phyloP scores from a whole-genome alignment of 352 stramenopile genomes.

The Achlya hypogyna region DNA sequence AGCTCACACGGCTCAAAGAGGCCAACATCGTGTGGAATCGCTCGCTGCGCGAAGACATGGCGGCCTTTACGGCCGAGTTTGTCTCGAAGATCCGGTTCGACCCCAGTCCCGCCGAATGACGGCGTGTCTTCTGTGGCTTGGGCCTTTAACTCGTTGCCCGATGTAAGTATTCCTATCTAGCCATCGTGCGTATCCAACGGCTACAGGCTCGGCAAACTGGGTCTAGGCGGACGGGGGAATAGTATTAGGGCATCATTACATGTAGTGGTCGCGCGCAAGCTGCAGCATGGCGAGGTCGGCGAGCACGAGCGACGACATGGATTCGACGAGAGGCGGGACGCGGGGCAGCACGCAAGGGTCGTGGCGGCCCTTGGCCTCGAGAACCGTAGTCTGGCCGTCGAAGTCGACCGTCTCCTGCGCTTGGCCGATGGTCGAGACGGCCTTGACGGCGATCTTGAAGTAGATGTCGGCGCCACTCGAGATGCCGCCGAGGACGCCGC shows the following conservation, averaged over 20 bases:
- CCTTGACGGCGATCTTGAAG: slow-evolving; percentile 98
- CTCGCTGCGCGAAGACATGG: slow-evolving; percentile 20
- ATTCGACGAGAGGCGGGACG: slow-evolving; percentile 96
- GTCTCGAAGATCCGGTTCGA: background rate
- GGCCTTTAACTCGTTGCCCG: too few species aligned
- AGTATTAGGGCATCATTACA: background rate
- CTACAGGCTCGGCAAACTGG: too few species aligned
- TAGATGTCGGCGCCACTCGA: slow-evolving; percentile 98
- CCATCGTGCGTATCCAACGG: too few species aligned
- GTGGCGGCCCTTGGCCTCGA: slow-evolving; percentile 96
- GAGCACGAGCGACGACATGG: slow-evolving; percentile 96
- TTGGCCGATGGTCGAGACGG: slow-evolving; percentile 97
- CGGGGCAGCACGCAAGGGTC: slow-evolving; percentile 97
- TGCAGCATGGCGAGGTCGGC: slow-evolving; percentile 96
- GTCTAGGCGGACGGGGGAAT: too few species aligned
- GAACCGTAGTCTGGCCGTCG: slow-evolving; percentile 91
- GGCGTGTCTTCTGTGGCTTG: too few species aligned
- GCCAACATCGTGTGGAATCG: slow-evolving; percentile 14
- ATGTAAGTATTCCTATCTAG: too few species aligned
- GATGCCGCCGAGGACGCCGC: slow-evolving; percentile 97
- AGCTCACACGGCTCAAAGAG: background rate
- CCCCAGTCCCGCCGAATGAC: background rate
- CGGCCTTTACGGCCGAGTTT: slow-evolving; percentile 16
- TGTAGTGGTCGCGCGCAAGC: slow-evolving; percentile 48
- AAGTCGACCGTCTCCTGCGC: slow-evolving; percentile 92